Conservation (phyloP, 108 stramenopile species). For the Fragilaria crotonensis region DNA sequence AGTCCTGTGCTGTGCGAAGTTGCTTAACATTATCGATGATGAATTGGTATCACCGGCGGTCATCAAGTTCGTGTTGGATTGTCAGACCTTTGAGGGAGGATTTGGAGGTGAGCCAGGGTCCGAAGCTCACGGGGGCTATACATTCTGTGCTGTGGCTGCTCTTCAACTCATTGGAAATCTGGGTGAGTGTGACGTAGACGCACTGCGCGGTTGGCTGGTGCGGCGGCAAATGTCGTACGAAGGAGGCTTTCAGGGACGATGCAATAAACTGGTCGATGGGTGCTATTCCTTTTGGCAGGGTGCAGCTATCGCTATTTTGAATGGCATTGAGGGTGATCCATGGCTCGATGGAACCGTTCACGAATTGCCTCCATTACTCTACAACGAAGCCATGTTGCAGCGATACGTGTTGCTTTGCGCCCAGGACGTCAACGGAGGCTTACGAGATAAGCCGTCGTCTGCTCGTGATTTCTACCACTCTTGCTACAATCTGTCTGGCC, state of each 20-base stretch:
- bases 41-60: conserved; percentile 32
- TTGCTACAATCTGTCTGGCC: conserved; percentile 94
- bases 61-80: conserved; percentile 45
- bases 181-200: conserved; percentile 36
- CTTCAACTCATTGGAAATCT: conserved; percentile 17
- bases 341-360: too few relatives aligned
- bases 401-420: conserved; percentile 94
- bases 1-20: conserved; percentile 59
- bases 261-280: conserved; percentile 98
- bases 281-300: conserved; percentile 99
- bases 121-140: conserved; percentile 99
- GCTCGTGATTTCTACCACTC: conserved; percentile 95
- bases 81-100: conserved; percentile 99
- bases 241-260: conserved; percentile 94
- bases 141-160: conserved; percentile 93
- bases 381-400: conserved; percentile 78
- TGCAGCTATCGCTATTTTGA: conserved; percentile 65
- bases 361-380: conserved; percentile 26
- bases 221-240: conserved; percentile 85
- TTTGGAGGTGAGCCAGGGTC: conserved; percentile 89
- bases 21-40: conserved; percentile 58
- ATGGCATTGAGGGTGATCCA: background rate
- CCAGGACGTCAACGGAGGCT: conserved; percentile 94
- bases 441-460: conserved; percentile 89
- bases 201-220: conserved; percentile 76